Conservation (phyloP, 1,139 yeast genomes). For the Pichia sp. region DNA sequence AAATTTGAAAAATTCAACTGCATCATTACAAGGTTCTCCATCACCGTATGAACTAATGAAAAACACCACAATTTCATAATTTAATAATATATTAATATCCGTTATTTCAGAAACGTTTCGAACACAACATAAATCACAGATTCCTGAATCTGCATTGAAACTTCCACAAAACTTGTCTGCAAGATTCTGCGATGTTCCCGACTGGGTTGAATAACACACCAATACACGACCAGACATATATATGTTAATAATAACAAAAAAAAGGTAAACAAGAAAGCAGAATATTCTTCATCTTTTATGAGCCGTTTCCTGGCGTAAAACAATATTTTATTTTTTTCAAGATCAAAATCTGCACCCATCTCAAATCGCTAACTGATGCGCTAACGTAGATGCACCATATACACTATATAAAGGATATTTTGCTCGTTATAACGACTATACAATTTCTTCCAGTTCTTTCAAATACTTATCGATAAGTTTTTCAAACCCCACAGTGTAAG, state of each 20-base stretch:
- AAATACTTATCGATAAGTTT: slow-evolving; percentile 26
- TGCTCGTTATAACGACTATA: background rate
- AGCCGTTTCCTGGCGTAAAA: too few relatives aligned
- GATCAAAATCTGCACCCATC: too few relatives aligned
- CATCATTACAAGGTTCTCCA: slow-evolving; percentile 96
- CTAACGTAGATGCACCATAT: background rate
- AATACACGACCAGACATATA: slow-evolving; percentile 22
- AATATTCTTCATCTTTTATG: too few relatives aligned
- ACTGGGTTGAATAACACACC: slow-evolving; percentile 89
- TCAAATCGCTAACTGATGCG: too few relatives aligned
- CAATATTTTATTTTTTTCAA: too few relatives aligned
- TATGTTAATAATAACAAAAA: background rate
- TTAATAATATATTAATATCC: slow-evolving; percentile 26
- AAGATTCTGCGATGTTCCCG: slow-evolving; percentile 95
- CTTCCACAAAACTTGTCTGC: slow-evolving; percentile 56
- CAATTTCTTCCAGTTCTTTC: slow-evolving; percentile 6
- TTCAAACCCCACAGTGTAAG: slow-evolving; percentile 51
- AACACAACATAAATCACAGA: slow-evolving; percentile 41
- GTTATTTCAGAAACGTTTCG: background rate
- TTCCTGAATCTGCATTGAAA: slow-evolving; percentile 46
- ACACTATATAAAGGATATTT: background rate
- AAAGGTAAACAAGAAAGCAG: background rate
- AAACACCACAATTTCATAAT: slow-evolving; percentile 49
- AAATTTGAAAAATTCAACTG: slow-evolving; percentile 57
- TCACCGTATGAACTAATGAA: slow-evolving; percentile 93